Evolutionary conservation across 306 rosid genomes (phyloP).

Genomic region (Glycine soja): DNA sequence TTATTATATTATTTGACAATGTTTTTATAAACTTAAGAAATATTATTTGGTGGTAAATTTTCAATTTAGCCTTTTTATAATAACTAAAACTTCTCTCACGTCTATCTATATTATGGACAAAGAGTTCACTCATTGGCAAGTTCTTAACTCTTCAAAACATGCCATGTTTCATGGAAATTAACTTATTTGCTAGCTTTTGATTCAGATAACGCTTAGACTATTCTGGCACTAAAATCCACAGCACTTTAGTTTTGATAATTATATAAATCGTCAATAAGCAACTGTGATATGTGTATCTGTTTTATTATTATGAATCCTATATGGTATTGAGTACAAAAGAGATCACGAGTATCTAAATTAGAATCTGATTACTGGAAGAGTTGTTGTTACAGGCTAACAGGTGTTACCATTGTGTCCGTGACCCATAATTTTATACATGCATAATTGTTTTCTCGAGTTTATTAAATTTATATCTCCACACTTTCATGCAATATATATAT

Average conservation of each 20-base stretch:
- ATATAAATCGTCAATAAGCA: not conserved
- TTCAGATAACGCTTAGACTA: not conserved
- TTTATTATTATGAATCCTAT: not conserved
- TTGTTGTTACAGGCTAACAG: slow-evolving; percentile 10
- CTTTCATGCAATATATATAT: not conserved
- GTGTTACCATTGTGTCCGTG: slow-evolving; percentile 7
- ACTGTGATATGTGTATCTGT: slow-evolving; percentile 6
- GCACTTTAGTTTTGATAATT: not conserved
- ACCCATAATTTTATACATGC: slow-evolving; percentile 15
- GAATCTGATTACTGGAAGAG: not conserved
- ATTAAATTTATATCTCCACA: not conserved
- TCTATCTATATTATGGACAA: too few relatives aligned
- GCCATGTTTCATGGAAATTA: slow-evolving; percentile 15
- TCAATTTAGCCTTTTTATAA: too few relatives aligned
- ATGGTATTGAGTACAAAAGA: not conserved
- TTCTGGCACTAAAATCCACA: slow-evolving; percentile 6
- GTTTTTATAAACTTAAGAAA: too few relatives aligned
- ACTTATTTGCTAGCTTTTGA: not conserved
- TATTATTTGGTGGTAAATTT: too few relatives aligned
- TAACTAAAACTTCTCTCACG: too few relatives aligned
- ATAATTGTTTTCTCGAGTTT: slow-evolving; percentile 3
- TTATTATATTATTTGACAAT: too few relatives aligned
- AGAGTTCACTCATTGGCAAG: not conserved
- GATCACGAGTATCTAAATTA: slow-evolving; percentile 6
- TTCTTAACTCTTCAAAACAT: slow-evolving; percentile 2